These are phyloP conservation scores for Dryas alaskensis DNA, from an alignment of 306 rosid species.

Conservation along the genomic window DNA sequence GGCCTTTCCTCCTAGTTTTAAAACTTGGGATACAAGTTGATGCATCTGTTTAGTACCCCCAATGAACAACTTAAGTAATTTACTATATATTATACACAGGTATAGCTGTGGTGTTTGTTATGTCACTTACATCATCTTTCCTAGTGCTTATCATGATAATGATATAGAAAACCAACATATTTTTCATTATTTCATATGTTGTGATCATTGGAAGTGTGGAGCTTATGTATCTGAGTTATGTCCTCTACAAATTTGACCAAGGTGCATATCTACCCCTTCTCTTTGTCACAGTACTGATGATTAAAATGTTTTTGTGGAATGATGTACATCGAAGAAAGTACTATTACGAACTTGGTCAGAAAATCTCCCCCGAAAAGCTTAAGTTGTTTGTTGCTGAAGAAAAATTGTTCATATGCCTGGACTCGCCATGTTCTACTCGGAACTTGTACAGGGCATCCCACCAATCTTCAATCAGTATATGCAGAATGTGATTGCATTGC, in stretches of 20 bases:
- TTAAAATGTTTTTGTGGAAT: constrained; percentile 43
- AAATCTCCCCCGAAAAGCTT: constrained; percentile 23
- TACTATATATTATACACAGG: constrained; percentile 22
- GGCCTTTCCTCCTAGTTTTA: too few species aligned
- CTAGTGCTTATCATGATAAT: constrained; percentile 35
- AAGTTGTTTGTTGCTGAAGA: not conserved
- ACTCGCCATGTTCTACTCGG: constrained; percentile 37
- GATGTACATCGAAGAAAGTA: constrained; percentile 36
- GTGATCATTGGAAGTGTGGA: constrained; percentile 31
- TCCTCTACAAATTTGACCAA: constrained; percentile 40
- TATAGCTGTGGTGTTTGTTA: constrained; percentile 42
- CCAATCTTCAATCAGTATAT: constrained; percentile 43
- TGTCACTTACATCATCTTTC: constrained; percentile 35
- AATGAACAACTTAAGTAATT: not conserved
- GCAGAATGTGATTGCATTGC: constrained; percentile 37
- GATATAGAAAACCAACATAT: constrained; percentile 39
- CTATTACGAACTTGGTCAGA: constrained; percentile 32
- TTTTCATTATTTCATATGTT: constrained; percentile 24
- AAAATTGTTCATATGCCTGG: constrained; percentile 23
- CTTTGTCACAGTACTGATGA: constrained; percentile 25
- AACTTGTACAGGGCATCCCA: constrained; percentile 43
- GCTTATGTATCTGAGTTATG: constrained; percentile 39
- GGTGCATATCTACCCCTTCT: constrained; percentile 51
- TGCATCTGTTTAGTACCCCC: too few species aligned
- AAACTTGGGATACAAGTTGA: too few species aligned